Evolutionary conservation across 805 yeast genomes (phyloP).

Genomic region (Lachancea meyersii): DNA sequence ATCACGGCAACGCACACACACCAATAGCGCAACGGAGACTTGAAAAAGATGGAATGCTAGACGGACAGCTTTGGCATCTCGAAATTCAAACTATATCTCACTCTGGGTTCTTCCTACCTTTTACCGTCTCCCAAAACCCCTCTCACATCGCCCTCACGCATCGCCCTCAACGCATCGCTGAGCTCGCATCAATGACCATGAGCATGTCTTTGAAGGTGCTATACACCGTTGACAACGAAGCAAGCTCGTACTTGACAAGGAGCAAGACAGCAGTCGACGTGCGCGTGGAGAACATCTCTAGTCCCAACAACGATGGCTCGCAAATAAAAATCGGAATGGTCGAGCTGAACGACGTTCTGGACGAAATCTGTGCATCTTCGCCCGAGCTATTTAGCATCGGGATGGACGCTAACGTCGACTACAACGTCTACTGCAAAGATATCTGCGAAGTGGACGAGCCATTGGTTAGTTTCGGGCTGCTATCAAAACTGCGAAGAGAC

Average conservation of each 20-base stretch:
- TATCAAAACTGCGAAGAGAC: constrained; percentile 27
- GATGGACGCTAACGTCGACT: constrained; percentile 24
- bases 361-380: constrained; percentile 29
- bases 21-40: background rate
- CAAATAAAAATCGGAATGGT: constrained; percentile 29
- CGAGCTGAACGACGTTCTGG: constrained; percentile 20
- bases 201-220: constrained; percentile 32
- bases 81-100: too few relatives aligned
- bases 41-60: background rate
- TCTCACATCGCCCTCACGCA: too few relatives aligned
- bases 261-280: constrained; percentile 26
- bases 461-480: constrained; percentile 31
- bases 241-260: constrained; percentile 29
- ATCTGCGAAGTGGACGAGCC: constrained; percentile 33
- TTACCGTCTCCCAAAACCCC: too few relatives aligned
- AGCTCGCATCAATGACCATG: constrained; percentile 15
- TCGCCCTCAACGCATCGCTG: too few relatives aligned
- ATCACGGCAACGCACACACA: too few relatives aligned
- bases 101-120: too few relatives aligned
- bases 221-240: constrained; percentile 28
- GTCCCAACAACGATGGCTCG: constrained; percentile 16
- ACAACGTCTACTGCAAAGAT: constrained; percentile 32
- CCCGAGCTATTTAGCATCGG: constrained; percentile 26
- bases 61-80: too few relatives aligned
- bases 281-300: constrained; percentile 24